Conservation (phyloP, 768 basidiomycete genomes). For the Leucogyrophana mollusca region DNA sequence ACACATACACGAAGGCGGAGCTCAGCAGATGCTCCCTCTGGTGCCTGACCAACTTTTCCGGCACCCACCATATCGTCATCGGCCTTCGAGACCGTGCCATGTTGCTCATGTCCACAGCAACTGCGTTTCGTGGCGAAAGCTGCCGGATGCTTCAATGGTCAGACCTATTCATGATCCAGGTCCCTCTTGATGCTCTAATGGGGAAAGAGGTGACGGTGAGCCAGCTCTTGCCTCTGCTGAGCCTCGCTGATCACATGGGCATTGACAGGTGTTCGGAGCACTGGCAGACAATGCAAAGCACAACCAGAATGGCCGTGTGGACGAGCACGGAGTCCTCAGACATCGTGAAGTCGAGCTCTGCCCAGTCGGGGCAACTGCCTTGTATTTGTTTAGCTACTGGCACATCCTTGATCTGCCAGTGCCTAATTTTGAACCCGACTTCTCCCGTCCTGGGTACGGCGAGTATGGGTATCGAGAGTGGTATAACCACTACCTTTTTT, state of each 20-base stretch:
- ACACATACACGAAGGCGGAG: constrained; percentile 24
- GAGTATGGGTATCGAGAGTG: constrained; percentile 28
- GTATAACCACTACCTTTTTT: constrained; percentile 28
- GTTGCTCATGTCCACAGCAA: constrained; percentile 24
- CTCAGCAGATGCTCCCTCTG: constrained; percentile 19
- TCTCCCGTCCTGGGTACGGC: constrained; percentile 16
- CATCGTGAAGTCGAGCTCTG: constrained; percentile 30
- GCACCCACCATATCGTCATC: constrained; percentile 8
- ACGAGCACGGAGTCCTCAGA: constrained; percentile 29
- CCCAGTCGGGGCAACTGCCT: constrained; percentile 23
- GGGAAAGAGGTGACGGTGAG: too few relatives aligned
- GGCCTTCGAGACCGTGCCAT: constrained; percentile 27
- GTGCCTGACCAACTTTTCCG: constrained; percentile 11
- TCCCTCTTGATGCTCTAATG: not conserved
- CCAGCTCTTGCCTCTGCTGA: too few relatives aligned
- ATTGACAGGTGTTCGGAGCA: constrained; percentile 25
- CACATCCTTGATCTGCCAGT: constrained; percentile 20
- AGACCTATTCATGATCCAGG: constrained; percentile 15
- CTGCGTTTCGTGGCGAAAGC: constrained; percentile 30
- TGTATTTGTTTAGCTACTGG: constrained; percentile 28
- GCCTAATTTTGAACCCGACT: constrained; percentile 28
- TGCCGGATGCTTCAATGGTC: constrained; percentile 21
- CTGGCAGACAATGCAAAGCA: constrained; percentile 30
- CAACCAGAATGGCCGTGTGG: constrained; percentile 28
- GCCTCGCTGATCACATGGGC: not conserved